Evolutionary conservation across 1,139 yeast species (phyloP).

Genomic region (Trichomonascaceae sp.): DNA sequence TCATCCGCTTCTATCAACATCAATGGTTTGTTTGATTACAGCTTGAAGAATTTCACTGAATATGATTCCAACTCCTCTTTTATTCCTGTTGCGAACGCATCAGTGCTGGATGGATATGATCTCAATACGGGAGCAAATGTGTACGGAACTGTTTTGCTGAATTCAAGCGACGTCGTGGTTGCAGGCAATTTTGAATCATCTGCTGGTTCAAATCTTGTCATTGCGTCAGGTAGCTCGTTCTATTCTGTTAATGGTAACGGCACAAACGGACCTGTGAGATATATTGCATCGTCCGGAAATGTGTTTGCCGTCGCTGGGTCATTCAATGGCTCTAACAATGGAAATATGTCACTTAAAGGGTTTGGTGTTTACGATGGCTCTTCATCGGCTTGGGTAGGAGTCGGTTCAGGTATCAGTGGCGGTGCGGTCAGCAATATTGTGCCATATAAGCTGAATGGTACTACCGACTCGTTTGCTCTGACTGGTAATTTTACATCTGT

Average conservation of each 20-base stretch:
- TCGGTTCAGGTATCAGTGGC: conserved; percentile 25
- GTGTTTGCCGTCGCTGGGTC: conserved; percentile 11
- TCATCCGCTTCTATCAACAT: conserved; percentile 27
- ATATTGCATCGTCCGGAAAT: conserved; percentile 24
- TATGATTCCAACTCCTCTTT: conserved; percentile 31
- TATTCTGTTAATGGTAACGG: conserved; percentile 33
- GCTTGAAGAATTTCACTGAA: conserved; percentile 58
- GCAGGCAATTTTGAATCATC: conserved; percentile 9
- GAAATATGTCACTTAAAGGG: conserved; percentile 22
- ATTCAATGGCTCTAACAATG: conserved; percentile 1
- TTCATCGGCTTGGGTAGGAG: conserved; percentile 20
- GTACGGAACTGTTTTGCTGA: conserved; percentile 29
- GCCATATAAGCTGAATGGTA: conserved; percentile 22
- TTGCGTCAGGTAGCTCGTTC: conserved; percentile 9
- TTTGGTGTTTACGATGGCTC: conserved; percentile 28
- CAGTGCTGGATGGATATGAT: conserved; percentile 51
- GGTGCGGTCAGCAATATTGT: conserved; percentile 26
- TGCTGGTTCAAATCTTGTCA: conserved; percentile 4
- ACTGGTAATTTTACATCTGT: conserved; percentile 29
- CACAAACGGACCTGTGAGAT: conserved; percentile 36
- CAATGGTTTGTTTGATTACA: conserved; percentile 80
- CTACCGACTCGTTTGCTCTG: conserved; percentile 36
- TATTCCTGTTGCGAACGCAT: conserved; percentile 57
- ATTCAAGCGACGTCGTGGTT: conserved; percentile 19
- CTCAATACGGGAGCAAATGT: conserved; percentile 40